Percentiles rank a stretch among this genome's conserved stretches.
Evolutionary conservation across 2,329 filamentous ascomycete species (phyloP).

Genomic region (Dothiorella sarmentorum): DNA sequence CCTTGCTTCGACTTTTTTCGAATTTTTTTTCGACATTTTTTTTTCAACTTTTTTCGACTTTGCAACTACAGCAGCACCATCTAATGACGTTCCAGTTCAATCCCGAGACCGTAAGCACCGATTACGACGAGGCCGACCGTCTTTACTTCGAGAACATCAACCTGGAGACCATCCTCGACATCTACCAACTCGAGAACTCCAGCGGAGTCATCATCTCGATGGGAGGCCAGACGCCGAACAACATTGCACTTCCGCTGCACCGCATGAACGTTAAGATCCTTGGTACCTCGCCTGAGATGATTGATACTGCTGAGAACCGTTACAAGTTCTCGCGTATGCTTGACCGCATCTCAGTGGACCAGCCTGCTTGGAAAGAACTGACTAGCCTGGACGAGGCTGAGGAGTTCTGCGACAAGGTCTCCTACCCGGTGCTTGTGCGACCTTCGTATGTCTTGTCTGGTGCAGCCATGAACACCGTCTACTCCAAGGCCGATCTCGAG

Average conservation of each 20-base stretch:
- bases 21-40: too few species aligned
- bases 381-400: constrained; percentile 91
- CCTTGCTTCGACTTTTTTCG: too few species aligned
- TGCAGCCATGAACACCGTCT: constrained; percentile 98
- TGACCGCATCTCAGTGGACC: constrained; percentile 89
- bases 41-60: too few species aligned
- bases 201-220: constrained; percentile 88
- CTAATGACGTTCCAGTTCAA: too few species aligned
- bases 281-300: constrained; percentile 97
- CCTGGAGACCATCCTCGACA: constrained; percentile 84
- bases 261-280: constrained; percentile 88
- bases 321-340: constrained; percentile 99
- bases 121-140: constrained; percentile 91
- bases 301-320: constrained; percentile 92
- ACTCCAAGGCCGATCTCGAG: constrained; percentile 88
- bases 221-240: constrained; percentile 97
- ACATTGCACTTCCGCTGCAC: constrained; percentile 87
- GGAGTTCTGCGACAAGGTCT: constrained; percentile 80
- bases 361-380: constrained; percentile 96
- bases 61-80: too few species aligned
- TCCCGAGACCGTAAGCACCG: constrained; percentile 83
- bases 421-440: constrained; percentile 89
- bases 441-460: constrained; percentile 96
- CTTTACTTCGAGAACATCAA: constrained; percentile 97
- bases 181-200: constrained; percentile 82